Conservation (phyloP, 2,329 filamentous ascomycete species). For the Talaromyces verruculosus region DNA sequence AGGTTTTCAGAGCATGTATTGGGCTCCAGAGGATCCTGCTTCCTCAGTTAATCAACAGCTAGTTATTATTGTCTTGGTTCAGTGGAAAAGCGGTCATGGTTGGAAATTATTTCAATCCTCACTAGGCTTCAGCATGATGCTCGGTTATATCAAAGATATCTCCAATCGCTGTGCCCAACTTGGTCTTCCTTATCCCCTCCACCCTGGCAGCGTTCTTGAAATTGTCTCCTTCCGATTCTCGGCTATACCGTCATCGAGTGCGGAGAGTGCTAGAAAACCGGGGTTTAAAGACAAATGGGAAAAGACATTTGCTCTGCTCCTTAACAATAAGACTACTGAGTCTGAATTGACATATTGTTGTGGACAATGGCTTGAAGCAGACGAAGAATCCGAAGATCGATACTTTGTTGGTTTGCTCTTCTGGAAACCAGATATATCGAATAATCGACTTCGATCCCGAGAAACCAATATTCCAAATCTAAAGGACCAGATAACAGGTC, state of each 20-base stretch:
- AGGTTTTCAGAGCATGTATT: neutral
- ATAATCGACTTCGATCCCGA: neutral
- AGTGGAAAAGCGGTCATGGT: constrained; percentile 8
- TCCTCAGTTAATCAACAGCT: neutral
- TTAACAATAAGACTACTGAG: neutral
- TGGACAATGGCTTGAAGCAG: constrained; percentile 14
- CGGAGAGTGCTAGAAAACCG: neutral
- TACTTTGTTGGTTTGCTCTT: constrained; percentile 12
- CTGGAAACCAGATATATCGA: neutral
- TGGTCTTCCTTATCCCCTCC: neutral
- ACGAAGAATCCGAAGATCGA: constrained; percentile 1
- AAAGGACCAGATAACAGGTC: neutral
- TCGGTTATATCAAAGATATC: constrained; percentile 8
- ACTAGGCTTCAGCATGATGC: constrained; percentile 6
- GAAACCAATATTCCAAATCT: neutral
- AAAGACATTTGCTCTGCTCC: neutral
- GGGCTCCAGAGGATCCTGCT: neutral
- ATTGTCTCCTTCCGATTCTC: constrained; percentile 7
- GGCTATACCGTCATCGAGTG: no score
- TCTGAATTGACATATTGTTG: constrained; percentile 5
- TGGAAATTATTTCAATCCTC: constrained; percentile 9
- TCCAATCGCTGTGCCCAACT: constrained; percentile 2
- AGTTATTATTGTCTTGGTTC: neutral
- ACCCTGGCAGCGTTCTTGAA: neutral
- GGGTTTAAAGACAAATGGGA: neutral